phyloP scores from a whole-genome alignment of 495 filamentous ascomycete species.

The Thozetella sp. region DNA sequence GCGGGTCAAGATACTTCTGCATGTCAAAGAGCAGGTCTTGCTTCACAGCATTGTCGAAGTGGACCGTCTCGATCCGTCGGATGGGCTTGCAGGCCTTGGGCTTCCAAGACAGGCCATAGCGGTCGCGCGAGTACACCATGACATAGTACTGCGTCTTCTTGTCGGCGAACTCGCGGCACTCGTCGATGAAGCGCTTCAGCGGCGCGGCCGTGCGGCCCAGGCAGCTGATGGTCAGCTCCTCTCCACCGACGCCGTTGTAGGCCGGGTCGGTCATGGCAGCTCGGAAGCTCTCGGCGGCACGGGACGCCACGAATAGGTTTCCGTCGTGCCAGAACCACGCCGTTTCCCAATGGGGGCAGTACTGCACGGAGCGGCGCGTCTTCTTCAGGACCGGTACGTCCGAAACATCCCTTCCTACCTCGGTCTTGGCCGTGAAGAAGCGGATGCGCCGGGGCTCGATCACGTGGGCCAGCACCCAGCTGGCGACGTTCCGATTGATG shows the following conservation, averaged over 20 bases:
- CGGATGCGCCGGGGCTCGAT: slow-evolving; percentile 25
- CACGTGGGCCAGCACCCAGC: slow-evolving; percentile 28
- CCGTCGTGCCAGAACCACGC: slow-evolving; percentile 30
- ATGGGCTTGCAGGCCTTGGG: slow-evolving; percentile 23
- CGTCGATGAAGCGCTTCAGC: slow-evolving; percentile 32
- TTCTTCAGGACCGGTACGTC: slow-evolving; percentile 26
- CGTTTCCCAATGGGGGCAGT: slow-evolving; percentile 32
- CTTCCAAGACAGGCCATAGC: slow-evolving; percentile 29
- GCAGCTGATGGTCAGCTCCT: slow-evolving; percentile 35
- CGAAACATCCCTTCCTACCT: slow-evolving; percentile 17
- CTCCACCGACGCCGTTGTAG: slow-evolving; percentile 30
- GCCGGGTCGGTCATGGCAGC: slow-evolving; percentile 25
- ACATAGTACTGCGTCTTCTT: slow-evolving; percentile 30
- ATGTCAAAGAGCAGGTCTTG: slow-evolving; percentile 65
- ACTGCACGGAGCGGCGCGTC: slow-evolving; percentile 30
- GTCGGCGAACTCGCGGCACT: slow-evolving; percentile 36
- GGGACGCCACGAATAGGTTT: slow-evolving; percentile 23
- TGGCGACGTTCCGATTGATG: slow-evolving; percentile 28
- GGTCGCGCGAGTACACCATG: slow-evolving; percentile 30
- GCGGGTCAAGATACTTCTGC: slow-evolving; percentile 73
- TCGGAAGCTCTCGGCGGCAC: slow-evolving; percentile 25
- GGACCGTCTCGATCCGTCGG: slow-evolving; percentile 70
- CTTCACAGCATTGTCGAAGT: slow-evolving; percentile 68
- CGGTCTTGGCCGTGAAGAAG: slow-evolving; percentile 29
- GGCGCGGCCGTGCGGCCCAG: slow-evolving; percentile 33